A percentile compares a stretch with the other conserved stretches of the same genome.
Evolutionary conservation across 192 early-diverging fungal species (phyloP).

Genomic region (Chytriomyces sp.): DNA sequence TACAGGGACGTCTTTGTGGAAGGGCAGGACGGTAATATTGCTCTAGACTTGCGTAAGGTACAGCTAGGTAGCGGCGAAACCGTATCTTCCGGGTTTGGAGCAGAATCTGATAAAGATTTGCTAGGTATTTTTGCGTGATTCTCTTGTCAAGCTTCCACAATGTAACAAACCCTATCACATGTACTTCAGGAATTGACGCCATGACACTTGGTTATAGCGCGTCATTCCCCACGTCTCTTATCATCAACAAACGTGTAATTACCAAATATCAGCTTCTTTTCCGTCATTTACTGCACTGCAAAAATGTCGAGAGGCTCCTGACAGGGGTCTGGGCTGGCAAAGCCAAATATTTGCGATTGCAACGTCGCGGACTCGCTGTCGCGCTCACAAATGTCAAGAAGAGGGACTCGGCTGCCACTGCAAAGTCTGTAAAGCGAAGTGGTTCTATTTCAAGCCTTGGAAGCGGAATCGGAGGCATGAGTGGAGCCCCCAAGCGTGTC

Average conservation of each 20-base stretch:
- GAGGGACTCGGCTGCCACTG: neutral
- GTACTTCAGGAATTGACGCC: conserved; percentile 69
- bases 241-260: conserved; percentile 80
- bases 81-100: no score
- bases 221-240: conserved; percentile 85
- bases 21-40: neutral
- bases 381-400: neutral
- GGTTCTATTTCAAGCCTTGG: neutral
- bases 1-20: conserved; percentile 16
- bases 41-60: conserved; percentile 12
- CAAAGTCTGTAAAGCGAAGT: neutral
- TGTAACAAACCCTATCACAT: neutral
- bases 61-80: neutral
- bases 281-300: conserved; percentile 84
- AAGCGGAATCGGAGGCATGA: neutral
- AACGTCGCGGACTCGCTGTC: neutral
- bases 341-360: conserved; percentile 41
- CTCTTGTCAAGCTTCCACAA: neutral
- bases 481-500: no score
- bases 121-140: neutral
- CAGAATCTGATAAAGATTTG: neutral
- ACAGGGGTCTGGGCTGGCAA: conserved; percentile 77
- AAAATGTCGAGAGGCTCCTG: conserved; percentile 85
- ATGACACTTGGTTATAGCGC: conserved; percentile 82
- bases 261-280: conserved; percentile 91